A percentile compares a stretch with the other conserved stretches of the same genome.
Evolutionary conservation across 1,139 yeast species (phyloP).

Genomic region (Tardiomyces digboiensis): DNA sequence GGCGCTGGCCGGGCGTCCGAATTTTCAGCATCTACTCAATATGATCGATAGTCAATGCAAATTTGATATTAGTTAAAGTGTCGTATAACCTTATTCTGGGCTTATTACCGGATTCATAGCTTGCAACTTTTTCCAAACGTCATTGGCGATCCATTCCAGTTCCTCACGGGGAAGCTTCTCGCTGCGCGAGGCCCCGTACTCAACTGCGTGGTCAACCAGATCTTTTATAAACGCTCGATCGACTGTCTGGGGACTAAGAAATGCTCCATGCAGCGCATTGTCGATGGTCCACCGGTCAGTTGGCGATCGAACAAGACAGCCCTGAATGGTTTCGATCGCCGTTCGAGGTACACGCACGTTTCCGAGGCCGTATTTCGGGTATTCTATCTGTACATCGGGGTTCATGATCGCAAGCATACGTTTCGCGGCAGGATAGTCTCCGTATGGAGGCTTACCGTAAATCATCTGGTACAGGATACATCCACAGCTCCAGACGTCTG

Average conservation of each 20-base stretch:
- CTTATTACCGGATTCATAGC: not conserved
- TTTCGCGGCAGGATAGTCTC: slow-evolving; percentile 67
- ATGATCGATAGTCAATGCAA: too few species aligned
- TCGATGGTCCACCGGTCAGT: slow-evolving; percentile 55
- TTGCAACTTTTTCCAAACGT: not conserved
- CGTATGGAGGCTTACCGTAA: slow-evolving; percentile 90
- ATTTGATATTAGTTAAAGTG: too few species aligned
- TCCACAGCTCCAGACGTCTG: slow-evolving; percentile 98
- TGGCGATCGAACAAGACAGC: slow-evolving; percentile 70
- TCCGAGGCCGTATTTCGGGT: slow-evolving; percentile 54
- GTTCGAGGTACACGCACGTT: slow-evolving; percentile 57
- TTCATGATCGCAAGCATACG: slow-evolving; percentile 79
- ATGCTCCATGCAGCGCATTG: slow-evolving; percentile 49
- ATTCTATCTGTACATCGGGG: slow-evolving; percentile 70
- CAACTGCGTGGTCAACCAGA: slow-evolving; percentile 66
- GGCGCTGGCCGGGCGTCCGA: too few species aligned
- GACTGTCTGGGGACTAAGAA: slow-evolving; percentile 67
- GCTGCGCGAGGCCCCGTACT: slow-evolving; percentile 37
- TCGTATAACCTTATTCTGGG: not conserved
- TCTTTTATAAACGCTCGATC: slow-evolving; percentile 59
- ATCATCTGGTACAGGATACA: slow-evolving; percentile 94
- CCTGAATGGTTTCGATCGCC: slow-evolving; percentile 61
- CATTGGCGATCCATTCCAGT: not conserved
- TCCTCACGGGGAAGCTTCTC: not conserved
- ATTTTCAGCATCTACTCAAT: too few species aligned